Conservation (phyloP, 1,284 basidiomycete species). For the Cutaneotrichosporon sp. region DNA sequence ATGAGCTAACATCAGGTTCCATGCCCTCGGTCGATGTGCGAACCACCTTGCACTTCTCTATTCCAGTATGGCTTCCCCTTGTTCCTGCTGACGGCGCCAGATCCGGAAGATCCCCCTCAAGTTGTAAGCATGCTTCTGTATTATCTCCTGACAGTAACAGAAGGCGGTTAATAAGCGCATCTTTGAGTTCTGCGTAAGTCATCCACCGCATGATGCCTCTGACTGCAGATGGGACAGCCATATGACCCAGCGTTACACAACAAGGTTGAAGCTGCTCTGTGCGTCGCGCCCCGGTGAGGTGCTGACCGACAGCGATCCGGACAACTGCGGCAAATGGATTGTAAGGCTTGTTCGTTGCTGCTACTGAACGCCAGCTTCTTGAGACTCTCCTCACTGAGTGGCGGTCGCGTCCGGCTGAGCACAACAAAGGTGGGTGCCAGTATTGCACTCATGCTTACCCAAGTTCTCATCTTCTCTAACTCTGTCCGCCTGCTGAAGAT, state of each 20-base stretch:
- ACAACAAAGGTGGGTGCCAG: constrained; percentile 38
- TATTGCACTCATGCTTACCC: constrained; percentile 4
- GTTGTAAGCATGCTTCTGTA: constrained; percentile 19
- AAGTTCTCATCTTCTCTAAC: constrained; percentile 51
- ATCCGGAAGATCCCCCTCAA: constrained; percentile 26
- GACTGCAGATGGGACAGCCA: constrained; percentile 25
- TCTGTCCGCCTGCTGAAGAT: constrained; percentile 51
- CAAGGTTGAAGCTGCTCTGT: constrained; percentile 32
- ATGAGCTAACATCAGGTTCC: constrained; percentile 28
- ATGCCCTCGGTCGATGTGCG: constrained; percentile 38
- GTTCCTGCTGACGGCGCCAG: constrained; percentile 11
- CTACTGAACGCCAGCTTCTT: constrained; percentile 39
- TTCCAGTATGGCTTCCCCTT: constrained; percentile 21
- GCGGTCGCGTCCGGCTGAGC: constrained; percentile 45
- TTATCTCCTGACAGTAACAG: constrained; percentile 10
- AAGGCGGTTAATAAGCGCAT: constrained; percentile 29
- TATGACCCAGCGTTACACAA: constrained; percentile 27
- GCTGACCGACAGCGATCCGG: constrained; percentile 34
- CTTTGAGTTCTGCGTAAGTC: constrained; percentile 40
- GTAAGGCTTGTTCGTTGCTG: constrained; percentile 21
- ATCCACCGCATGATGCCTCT: not conserved
- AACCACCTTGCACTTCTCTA: constrained; percentile 46
- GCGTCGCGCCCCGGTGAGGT: constrained; percentile 4
- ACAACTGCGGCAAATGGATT: constrained; percentile 53
- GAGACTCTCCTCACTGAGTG: constrained; percentile 46